Evolutionary conservation across 371 early-diverging fungal species (phyloP).

Genomic region (Rhizopus delemar): DNA sequence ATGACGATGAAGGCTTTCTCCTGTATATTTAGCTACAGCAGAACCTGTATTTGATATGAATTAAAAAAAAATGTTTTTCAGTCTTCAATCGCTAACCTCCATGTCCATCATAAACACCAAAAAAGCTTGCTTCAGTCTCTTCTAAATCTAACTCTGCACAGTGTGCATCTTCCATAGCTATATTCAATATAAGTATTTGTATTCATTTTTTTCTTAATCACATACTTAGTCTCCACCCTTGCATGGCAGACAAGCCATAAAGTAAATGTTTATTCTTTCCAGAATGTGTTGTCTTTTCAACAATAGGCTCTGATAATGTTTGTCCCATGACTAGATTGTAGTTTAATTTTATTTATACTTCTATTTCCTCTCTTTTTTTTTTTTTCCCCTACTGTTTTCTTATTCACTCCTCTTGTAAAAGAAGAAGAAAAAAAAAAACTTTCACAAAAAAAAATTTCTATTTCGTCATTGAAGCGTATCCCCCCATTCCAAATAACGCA

Average conservation of each 20-base stretch:
- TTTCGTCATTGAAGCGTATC: too few relatives aligned
- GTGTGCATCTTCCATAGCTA: slow-evolving; percentile 98
- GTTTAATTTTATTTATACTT: too few relatives aligned
- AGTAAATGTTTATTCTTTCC: slow-evolving; percentile 72
- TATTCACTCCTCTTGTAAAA: too few relatives aligned
- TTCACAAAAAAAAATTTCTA: too few relatives aligned
- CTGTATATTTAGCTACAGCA: slow-evolving; percentile 85
- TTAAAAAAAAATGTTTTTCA: not conserved
- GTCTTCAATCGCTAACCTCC: slow-evolving; percentile 61
- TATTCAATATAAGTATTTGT: slow-evolving; percentile 4
- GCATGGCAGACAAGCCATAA: slow-evolving; percentile 90
- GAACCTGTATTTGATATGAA: slow-evolving; percentile 56
- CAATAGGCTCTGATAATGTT: slow-evolving; percentile 91
- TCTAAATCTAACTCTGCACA: slow-evolving; percentile 78
- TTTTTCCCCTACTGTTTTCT: too few relatives aligned
- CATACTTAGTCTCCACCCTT: slow-evolving; percentile 95
- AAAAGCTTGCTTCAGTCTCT: slow-evolving; percentile 70
- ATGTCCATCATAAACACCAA: slow-evolving; percentile 97
- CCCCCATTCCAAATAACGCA: too few relatives aligned
- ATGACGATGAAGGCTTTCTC: slow-evolving; percentile 72
- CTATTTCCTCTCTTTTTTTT: too few relatives aligned
- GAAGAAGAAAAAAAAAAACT: too few relatives aligned
- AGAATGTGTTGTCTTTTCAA: slow-evolving; percentile 76
- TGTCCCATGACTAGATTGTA: slow-evolving; percentile 81
- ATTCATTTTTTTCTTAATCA: not conserved